Conservation (phyloP, 2,329 filamentous ascomycete genomes). For the Colletotrichum neosansevieriae region DNA sequence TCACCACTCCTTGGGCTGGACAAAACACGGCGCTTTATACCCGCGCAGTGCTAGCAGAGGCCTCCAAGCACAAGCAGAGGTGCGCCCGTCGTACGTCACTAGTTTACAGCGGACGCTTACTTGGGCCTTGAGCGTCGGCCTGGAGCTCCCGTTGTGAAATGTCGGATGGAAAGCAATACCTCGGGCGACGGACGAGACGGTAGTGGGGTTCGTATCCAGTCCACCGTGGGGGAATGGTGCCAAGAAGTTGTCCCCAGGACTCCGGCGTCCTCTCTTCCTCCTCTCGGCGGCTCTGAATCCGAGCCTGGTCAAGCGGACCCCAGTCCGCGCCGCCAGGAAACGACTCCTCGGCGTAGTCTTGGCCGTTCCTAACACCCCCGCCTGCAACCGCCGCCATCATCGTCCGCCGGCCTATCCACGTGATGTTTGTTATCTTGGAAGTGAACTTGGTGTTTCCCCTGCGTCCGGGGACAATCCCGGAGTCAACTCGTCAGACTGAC, state of each 20-base stretch:
- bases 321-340: constrained; percentile 20
- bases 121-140: constrained; percentile 3
- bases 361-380: not conserved
- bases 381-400: constrained; percentile 16
- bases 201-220: not conserved
- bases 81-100: constrained; percentile 33
- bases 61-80: constrained; percentile 22
- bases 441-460: constrained; percentile 6
- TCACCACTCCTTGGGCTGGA: constrained; percentile 6
- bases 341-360: constrained; percentile 31
- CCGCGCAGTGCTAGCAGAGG: constrained; percentile 28
- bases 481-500: not conserved
- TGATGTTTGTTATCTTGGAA: not conserved
- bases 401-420: constrained; percentile 9
- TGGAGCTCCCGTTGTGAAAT: constrained; percentile 12
- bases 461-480: constrained; percentile 11
- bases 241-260: constrained; percentile 11
- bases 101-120: constrained; percentile 12
- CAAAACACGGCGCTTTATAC: constrained; percentile 38
- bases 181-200: not conserved
- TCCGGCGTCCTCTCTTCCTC: constrained; percentile 2
- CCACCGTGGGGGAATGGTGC: constrained; percentile 1
- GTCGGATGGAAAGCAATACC: constrained; percentile 3
- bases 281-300: constrained; percentile 16
- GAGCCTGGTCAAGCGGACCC: constrained; percentile 16